These are phyloP conservation scores for Cytidiella melzeri DNA, from an alignment of 768 basidiomycete species.

Conservation along the genomic window DNA sequence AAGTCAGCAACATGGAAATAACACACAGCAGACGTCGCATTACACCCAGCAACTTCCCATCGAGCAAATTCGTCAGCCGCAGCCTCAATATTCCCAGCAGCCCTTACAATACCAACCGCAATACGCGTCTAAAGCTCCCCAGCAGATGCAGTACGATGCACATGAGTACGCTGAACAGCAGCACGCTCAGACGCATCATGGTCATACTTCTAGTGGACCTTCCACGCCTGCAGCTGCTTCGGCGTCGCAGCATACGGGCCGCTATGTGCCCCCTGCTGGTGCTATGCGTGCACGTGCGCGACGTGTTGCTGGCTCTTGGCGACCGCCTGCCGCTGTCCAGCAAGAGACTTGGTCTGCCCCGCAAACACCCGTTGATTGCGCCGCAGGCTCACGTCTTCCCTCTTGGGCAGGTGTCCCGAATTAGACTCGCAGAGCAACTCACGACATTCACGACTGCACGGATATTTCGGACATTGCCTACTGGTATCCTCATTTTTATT, in stretches of 20 bases:
- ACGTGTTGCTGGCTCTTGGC: conserved; percentile 8
- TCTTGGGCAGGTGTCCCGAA: conserved; percentile 3
- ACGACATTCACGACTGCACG: conserved; percentile 1
- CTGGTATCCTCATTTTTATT: not conserved
- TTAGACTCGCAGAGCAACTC: not conserved
- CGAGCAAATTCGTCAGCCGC: not conserved
- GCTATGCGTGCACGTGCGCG: not conserved
- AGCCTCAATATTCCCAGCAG: not conserved
- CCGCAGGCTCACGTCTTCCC: not conserved
- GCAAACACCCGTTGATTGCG: not conserved
- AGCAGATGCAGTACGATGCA: not conserved
- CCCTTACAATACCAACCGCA: not conserved
- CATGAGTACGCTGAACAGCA: not conserved
- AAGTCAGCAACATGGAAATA: not conserved
- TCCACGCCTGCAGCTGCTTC: not conserved
- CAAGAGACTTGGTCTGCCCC: not conserved
- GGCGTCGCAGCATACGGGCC: not conserved
- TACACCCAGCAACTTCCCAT: not conserved
- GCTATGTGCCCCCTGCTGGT: conserved; percentile 7
- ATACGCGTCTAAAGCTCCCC: not conserved
- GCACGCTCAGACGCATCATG: not conserved
- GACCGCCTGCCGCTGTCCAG: not conserved
- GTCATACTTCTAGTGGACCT: not conserved
- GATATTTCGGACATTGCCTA: conserved; percentile 3
- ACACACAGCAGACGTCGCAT: not conserved